A percentile compares a stretch with the other conserved stretches of the same genome.
Evolutionary conservation across 2,329 filamentous ascomycete species (phyloP).

Genomic region (Elsinoe batatas): DNA sequence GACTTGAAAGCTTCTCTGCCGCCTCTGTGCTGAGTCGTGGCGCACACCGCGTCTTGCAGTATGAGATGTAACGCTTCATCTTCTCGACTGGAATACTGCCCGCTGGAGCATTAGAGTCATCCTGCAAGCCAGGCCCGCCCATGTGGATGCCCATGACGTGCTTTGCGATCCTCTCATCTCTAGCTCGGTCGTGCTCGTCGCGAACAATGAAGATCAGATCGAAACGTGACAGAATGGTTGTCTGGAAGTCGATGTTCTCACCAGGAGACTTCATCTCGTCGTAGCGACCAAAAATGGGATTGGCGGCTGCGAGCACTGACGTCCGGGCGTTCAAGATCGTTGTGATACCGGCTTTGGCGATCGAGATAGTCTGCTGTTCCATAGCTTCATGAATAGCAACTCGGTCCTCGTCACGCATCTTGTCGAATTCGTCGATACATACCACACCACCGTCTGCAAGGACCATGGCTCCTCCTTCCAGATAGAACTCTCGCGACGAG

Average conservation of each 20-base stretch:
- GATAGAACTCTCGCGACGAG: slow-evolving; percentile 88
- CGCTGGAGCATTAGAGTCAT: slow-evolving; percentile 68
- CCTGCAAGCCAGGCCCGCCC: slow-evolving; percentile 73
- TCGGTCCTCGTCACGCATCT: slow-evolving; percentile 97
- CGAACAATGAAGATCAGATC: slow-evolving; percentile 99
- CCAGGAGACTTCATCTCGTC: slow-evolving; percentile 96
- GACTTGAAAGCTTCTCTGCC: slow-evolving; percentile 88
- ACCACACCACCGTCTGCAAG: slow-evolving; percentile 93
- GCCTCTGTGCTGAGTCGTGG: slow-evolving; percentile 83
- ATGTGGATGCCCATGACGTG: slow-evolving; percentile 98
- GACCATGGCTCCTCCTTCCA: slow-evolving; percentile 97
- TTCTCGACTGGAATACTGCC: slow-evolving; percentile 90
- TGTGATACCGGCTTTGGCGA: slow-evolving; percentile 96
- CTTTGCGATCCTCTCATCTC: slow-evolving; percentile 86
- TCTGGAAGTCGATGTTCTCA: slow-evolving; percentile 99
- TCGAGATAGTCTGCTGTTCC: slow-evolving; percentile 99
- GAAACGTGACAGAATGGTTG: slow-evolving; percentile 93
- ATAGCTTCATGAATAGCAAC: slow-evolving; percentile 99
- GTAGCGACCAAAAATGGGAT: slow-evolving; percentile 95
- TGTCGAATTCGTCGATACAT: slow-evolving; percentile 98
- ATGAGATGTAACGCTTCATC: slow-evolving; percentile 94
- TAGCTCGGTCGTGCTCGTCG: slow-evolving; percentile 80
- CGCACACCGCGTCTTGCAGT: slow-evolving; percentile 93
- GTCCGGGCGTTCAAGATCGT: slow-evolving; percentile 95
- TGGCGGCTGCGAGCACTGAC: slow-evolving; percentile 88